Evolutionary conservation across 805 yeast genomes (phyloP).

Genomic region (Candida dajiaensis): DNA sequence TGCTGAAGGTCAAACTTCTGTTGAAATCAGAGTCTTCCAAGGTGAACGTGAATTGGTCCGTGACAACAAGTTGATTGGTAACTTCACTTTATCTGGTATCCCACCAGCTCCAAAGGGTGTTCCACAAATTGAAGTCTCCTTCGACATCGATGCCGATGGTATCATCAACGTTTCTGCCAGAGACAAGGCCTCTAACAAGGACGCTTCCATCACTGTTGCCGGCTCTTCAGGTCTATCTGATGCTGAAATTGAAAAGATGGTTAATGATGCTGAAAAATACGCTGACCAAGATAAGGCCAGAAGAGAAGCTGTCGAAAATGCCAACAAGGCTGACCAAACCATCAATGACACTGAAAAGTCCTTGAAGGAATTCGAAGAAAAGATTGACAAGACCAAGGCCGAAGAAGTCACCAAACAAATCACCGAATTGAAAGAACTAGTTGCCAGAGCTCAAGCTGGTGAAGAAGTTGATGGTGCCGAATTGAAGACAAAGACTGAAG

Average conservation of each 20-base stretch:
- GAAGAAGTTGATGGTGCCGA: constrained; percentile 53
- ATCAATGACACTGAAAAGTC: constrained; percentile 84
- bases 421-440: constrained; percentile 60
- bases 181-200: constrained; percentile 78
- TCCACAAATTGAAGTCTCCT: constrained; percentile 73
- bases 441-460: constrained; percentile 64
- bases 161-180: constrained; percentile 77
- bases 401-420: constrained; percentile 37
- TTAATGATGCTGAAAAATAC: constrained; percentile 55
- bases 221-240: constrained; percentile 59
- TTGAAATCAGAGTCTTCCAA: constrained; percentile 70
- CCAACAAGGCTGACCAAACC: constrained; percentile 79
- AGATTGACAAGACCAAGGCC: constrained; percentile 48
- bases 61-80: constrained; percentile 75
- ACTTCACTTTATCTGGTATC: constrained; percentile 65
- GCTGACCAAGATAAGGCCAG: constrained; percentile 52
- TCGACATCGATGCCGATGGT: constrained; percentile 81
- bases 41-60: constrained; percentile 78
- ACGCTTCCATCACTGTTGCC: constrained; percentile 62
- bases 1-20: constrained; percentile 81
- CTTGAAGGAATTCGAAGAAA: constrained; percentile 68
- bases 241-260: constrained; percentile 54
- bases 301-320: constrained; percentile 61
- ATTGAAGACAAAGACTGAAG: constrained; percentile 76
- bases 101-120: constrained; percentile 77